These are phyloP conservation scores for Xerocomus potaroensis DNA, from an alignment of 768 basidiomycete genomes.

Conservation along the genomic window DNA sequence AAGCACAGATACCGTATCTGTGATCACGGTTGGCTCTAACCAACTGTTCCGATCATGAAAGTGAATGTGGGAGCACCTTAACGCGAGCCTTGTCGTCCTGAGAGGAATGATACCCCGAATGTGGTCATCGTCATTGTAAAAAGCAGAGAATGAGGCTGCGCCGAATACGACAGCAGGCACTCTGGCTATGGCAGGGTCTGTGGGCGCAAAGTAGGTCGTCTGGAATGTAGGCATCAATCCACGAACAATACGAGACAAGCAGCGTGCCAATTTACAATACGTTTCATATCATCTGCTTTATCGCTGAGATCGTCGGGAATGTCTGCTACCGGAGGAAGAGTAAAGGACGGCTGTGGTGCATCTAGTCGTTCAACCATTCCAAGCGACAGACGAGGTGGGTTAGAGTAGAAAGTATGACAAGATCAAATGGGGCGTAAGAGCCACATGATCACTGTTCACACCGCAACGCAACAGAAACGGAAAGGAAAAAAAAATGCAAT, in stretches of 20 bases:
- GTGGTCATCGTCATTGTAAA: slow-evolving; percentile 61
- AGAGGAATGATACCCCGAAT: slow-evolving; percentile 54
- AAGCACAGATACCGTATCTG: slow-evolving; percentile 77
- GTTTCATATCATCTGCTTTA: slow-evolving; percentile 30
- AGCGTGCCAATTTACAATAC: slow-evolving; percentile 29
- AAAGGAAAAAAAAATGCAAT: slow-evolving; percentile 10
- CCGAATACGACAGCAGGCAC: slow-evolving; percentile 61
- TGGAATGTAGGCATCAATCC: slow-evolving; percentile 16
- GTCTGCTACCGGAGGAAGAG: slow-evolving; percentile 35
- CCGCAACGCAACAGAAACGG: no score
- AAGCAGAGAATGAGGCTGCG: slow-evolving; percentile 61
- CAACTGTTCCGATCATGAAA: not conserved
- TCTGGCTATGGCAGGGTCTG: slow-evolving; percentile 28
- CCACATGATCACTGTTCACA: slow-evolving; percentile 1
- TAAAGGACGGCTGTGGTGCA: slow-evolving; percentile 37
- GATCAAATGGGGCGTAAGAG: slow-evolving; percentile 3
- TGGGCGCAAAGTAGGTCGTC: slow-evolving; percentile 29
- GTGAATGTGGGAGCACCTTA: slow-evolving; percentile 47
- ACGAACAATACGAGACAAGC: not conserved
- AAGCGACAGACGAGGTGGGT: not conserved
- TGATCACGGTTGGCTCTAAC: not conserved
- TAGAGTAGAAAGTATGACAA: not conserved
- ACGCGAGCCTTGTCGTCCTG: slow-evolving; percentile 66
- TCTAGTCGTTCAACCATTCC: slow-evolving; percentile 41
- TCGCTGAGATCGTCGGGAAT: slow-evolving; percentile 43